Base-by-base conservation (phyloP, 106 monocot species). In the Apostasia shenzhenica region DNA sequence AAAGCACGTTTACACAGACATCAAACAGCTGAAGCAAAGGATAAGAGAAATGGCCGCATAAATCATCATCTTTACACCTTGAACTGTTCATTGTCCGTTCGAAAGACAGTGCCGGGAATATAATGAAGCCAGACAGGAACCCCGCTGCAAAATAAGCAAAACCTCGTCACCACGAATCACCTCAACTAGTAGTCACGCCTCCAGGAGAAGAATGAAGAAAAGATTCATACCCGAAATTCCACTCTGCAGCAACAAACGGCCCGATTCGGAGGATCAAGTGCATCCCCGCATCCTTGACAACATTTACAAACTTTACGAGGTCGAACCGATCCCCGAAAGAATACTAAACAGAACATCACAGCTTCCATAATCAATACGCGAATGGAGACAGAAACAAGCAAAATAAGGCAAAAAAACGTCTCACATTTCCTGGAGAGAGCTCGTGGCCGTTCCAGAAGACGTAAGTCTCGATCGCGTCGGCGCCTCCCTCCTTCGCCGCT, bases 361-460 rank as follows among this genome's bases (percentile, higher is more conserved):
- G 48, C 48, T 65, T 65, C 5, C n/a, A 48, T 50, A 8, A 48
- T 65, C 38, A 9, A 46, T 12, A 8, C 61, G 40, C 6, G 43
- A 61, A 51, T 26, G 26, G 26, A 54, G 5, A 48, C 9, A 59
- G 42, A 62, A 67, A 63, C 42, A 8, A 57, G 6, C 43, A 12
- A 57, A 38, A 50, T 10, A 39, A 44, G 0, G 42, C 7, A 55
- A 63, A 10, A 39, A 50, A 57, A 0, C 39, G 43, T 14, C 71
- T 59, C 70, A 89, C 93, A 57, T 89, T 80, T 71, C 89, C 91
- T 4, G 85, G 95, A 11, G 91, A 88, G 43, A 68, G 83, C 66
- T 95, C 95, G 75, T 95, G 95, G 43, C 95, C 95, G 68, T 95
- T 95, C 95, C 95, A 95, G 78, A 95, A 95, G 47, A 95, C 95